phyloP scores from a whole-genome alignment of 2,329 filamentous ascomycete genomes.

The Fusarium austroafricanum region DNA sequence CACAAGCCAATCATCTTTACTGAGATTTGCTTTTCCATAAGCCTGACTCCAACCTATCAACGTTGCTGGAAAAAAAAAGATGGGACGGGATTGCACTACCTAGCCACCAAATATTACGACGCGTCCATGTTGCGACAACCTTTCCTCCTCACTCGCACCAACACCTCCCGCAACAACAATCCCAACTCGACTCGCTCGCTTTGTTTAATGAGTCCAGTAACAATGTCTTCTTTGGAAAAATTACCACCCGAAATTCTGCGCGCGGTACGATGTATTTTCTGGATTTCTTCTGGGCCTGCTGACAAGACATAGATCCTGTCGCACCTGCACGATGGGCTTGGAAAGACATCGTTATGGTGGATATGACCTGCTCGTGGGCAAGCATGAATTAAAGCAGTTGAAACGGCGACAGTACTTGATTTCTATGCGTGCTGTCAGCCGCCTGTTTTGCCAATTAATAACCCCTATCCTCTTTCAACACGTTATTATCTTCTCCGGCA shows the following conservation, averaged over 20 bases:
- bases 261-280: neutral
- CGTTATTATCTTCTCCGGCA: neutral
- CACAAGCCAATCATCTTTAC: no score
- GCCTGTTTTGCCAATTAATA: neutral
- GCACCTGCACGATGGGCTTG: neutral
- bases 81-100: no score
- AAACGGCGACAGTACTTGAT: neutral
- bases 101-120: no score
- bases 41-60: no score
- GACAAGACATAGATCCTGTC: neutral
- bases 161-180: no score
- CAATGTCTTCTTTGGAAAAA: neutral
- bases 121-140: no score
- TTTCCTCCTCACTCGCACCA: no score
- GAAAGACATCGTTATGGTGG: neutral
- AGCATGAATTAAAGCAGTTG: neutral
- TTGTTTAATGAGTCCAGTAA: neutral
- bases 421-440: neutral
- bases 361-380: neutral
- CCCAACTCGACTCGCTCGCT: no score
- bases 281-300: fast-evolving
- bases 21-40: no score
- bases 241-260: neutral
- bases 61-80: no score
- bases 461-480: slow-evolving; percentile 1